Percentiles rank a stretch among this genome's conserved stretches.
phyloP scores from a whole-genome alignment of 805 yeast genomes.

The Pichia occidentalis region DNA sequence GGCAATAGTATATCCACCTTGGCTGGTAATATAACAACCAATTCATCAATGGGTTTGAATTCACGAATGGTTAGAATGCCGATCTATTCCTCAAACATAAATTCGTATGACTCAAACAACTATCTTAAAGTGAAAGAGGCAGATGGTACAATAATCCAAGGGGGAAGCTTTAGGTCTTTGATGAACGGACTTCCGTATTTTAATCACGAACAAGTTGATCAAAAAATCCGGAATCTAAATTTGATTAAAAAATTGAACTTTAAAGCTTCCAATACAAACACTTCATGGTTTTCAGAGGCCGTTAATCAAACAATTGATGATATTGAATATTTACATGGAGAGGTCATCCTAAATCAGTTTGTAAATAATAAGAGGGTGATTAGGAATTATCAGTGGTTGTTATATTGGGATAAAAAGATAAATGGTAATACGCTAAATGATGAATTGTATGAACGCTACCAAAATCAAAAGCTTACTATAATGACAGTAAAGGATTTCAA shows the following conservation, averaged over 20 bases:
- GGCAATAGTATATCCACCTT: constrained; percentile 19
- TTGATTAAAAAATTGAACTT: constrained; percentile 23
- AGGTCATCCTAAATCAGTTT: constrained; percentile 39
- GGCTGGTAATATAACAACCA: constrained; percentile 19
- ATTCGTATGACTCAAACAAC: constrained; percentile 12
- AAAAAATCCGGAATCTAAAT: constrained; percentile 21
- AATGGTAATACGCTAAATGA: constrained; percentile 31
- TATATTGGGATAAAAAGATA: constrained; percentile 39
- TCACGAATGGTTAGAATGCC: constrained; percentile 27
- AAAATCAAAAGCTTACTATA: background rate
- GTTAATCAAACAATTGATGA: constrained; percentile 35
- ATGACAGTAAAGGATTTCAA: background rate
- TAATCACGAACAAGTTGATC: constrained; percentile 24
- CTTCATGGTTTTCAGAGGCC: constrained; percentile 24
- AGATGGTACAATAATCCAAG: constrained; percentile 3
- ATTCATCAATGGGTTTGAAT: constrained; percentile 23
- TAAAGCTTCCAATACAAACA: constrained; percentile 23
- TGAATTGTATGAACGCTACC: too few relatives aligned
- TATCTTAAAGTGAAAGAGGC: background rate
- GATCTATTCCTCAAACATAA: constrained; percentile 13
- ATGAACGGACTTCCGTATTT: constrained; percentile 41
- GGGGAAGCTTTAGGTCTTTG: constrained; percentile 18
- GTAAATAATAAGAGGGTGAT: constrained; percentile 36
- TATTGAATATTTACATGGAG: constrained; percentile 44
- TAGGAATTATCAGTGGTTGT: constrained; percentile 42